phyloP scores from a whole-genome alignment of 768 basidiomycete species.

The Phanerochaete carnosa region DNA sequence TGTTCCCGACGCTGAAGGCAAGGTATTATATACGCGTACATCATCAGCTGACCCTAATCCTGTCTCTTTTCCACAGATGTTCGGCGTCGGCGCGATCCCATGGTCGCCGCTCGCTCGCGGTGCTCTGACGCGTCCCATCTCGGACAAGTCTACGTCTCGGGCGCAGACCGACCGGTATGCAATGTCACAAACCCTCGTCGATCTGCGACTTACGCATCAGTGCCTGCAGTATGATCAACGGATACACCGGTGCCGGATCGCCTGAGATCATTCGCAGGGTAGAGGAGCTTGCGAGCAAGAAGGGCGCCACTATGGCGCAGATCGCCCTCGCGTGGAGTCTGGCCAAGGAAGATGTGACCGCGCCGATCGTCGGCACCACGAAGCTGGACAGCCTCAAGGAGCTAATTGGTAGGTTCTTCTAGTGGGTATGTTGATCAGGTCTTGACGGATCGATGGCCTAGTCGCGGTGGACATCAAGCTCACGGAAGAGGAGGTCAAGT shows the following conservation, averaged over 20 bases:
- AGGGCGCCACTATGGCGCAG: constrained; percentile 38
- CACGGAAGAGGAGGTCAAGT: constrained; percentile 53
- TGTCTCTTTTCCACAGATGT: constrained; percentile 14
- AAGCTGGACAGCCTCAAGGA: constrained; percentile 38
- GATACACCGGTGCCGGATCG: constrained; percentile 5
- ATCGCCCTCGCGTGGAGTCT: constrained; percentile 36
- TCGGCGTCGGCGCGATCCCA: constrained; percentile 31
- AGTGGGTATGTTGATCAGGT: not conserved
- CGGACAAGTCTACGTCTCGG: not conserved
- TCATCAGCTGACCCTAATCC: not conserved
- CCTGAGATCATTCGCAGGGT: constrained; percentile 17
- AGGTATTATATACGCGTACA: not conserved
- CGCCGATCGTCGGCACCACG: constrained; percentile 41
- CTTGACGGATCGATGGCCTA: constrained; percentile 11
- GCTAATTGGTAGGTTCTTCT: constrained; percentile 25
- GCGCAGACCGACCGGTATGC: constrained; percentile 15
- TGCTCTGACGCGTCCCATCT: constrained; percentile 25
- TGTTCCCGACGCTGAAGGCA: constrained; percentile 45
- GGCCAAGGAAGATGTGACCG: constrained; percentile 27
- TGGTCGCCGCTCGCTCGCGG: constrained; percentile 37
- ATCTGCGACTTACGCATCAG: constrained; percentile 9
- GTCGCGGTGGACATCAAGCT: constrained; percentile 46
- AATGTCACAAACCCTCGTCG: not conserved
- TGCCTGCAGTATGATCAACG: not conserved
- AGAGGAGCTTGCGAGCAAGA: constrained; percentile 38